Base-by-base conservation (phyloP, 306 rosid species). In the Pterocarpus macrocarpus region DNA sequence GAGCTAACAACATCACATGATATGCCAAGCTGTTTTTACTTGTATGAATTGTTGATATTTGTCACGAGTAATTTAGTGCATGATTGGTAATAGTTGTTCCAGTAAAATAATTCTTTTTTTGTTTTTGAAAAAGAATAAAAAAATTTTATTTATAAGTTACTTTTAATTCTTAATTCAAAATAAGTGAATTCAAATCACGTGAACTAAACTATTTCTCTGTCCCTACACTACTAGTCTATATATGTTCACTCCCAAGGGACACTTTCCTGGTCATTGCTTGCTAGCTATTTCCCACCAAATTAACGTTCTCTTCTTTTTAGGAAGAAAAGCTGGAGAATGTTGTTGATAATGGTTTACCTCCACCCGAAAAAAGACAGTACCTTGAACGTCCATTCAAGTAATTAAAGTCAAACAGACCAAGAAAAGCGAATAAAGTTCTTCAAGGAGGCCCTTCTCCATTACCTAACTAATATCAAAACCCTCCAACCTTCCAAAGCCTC, bases 271-370 rank as follows among this genome's bases (percentile, higher is more conserved):
- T 17, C 7, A 17, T 8, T 28, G 15, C 65, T 11, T 62, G 36
- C 16, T 33, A 33, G 67, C 67, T 62, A 62, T 62, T 62, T 62
- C 16, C 67, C n/a, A 62, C 43, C 67, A 4, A 59, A 30, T 28
- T 22, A 59, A 30, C 15, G 5, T 30, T 8, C 41, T 30, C 67
- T 59, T 14, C 83, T 83, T 83, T 86, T 80, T 2, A 66, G 77
- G 89, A 75, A 58, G 61, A 80, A 83, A 86, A 65, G 56, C 11
- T 47, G 41, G 36, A 75, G 52, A 58, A 56, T 44, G 58, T 81
- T 77, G 75, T 14, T 47, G 58, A 64, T 50, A 13, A 16, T 50
- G 16, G 35, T 35, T 77, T 73, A 59, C 75, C 70, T 78, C 82
- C 89, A 74, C 82, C 76, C 70, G 75, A 82, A 74, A 69, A 22